Conservation (phyloP, 306 rosid genomes). For the Gleditsia sinensis region DNA sequence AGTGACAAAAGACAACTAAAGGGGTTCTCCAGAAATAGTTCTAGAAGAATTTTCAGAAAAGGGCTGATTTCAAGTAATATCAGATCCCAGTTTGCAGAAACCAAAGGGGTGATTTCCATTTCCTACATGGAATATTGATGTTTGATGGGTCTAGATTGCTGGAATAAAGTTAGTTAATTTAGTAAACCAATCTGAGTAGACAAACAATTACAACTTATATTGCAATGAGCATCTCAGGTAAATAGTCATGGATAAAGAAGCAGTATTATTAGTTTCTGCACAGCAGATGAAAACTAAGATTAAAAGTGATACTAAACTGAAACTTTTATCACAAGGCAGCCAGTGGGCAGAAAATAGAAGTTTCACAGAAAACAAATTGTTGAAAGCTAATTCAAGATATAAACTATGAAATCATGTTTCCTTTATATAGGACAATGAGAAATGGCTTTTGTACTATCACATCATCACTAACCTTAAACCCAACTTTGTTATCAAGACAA, state of each 20-base stretch:
- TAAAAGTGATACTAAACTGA: constrained; percentile 3
- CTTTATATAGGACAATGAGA: neutral
- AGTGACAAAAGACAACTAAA: constrained; percentile 9
- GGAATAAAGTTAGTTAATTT: constrained; percentile 1
- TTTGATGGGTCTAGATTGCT: constrained; percentile 25
- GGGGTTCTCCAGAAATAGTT: constrained; percentile 7
- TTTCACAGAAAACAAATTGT: neutral
- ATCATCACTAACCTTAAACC: constrained; percentile 79
- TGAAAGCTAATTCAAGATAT: constrained; percentile 18
- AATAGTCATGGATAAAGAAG: neutral
- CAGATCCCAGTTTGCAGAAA: constrained; percentile 1
- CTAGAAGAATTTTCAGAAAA: neutral
- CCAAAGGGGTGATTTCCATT: neutral
- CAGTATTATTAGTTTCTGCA: neutral
- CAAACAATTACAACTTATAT: neutral
- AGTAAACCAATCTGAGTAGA: constrained; percentile 10
- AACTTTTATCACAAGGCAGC: constrained; percentile 10
- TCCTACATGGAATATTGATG: neutral
- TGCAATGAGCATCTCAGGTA: constrained; percentile 14
- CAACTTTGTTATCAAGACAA: constrained; percentile 95
- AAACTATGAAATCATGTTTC: constrained; percentile 10
- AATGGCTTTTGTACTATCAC: neutral
- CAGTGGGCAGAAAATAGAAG: neutral
- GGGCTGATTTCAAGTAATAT: constrained; percentile 6
- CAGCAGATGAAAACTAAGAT: neutral